phyloP scores from a whole-genome alignment of 192 early-diverging fungal genomes.

The Linnemannia zychae region DNA sequence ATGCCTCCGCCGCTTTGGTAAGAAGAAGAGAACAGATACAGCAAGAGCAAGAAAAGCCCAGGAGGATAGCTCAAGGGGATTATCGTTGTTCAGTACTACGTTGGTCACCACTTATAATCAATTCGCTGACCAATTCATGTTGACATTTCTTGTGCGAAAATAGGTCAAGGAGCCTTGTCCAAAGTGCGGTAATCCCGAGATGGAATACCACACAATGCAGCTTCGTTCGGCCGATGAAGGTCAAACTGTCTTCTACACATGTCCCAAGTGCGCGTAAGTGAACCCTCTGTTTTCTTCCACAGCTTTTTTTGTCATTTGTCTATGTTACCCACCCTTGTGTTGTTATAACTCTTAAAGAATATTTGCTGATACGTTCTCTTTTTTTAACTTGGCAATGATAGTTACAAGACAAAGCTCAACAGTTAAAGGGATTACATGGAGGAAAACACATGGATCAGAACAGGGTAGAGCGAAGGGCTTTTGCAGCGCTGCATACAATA shows the following conservation, averaged over 20 bases:
- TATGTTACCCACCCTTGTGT: too few species aligned
- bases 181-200: slow-evolving; percentile 92
- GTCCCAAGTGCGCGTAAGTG: slow-evolving; percentile 93
- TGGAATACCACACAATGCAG: slow-evolving; percentile 97
- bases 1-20: slow-evolving; percentile 69
- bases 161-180: slow-evolving; percentile 97
- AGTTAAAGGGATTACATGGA: slow-evolving; percentile 14
- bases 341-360: neutral
- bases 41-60: neutral
- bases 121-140: too few species aligned
- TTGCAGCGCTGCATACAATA: neutral
- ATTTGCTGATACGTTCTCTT: neutral
- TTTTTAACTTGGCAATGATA: neutral
- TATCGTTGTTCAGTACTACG: too few species aligned
- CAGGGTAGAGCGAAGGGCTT: neutral
- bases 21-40: neutral
- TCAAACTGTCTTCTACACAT: slow-evolving; percentile 99
- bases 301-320: too few species aligned
- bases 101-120: too few species aligned
- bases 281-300: neutral
- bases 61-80: too few species aligned
- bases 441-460: neutral
- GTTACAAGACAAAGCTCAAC: slow-evolving; percentile 56
- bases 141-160: neutral
- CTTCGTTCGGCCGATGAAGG: slow-evolving; percentile 99